These are phyloP conservation scores for Podospora didyma DNA, from an alignment of 495 filamentous ascomycete species.

Conservation along the genomic window DNA sequence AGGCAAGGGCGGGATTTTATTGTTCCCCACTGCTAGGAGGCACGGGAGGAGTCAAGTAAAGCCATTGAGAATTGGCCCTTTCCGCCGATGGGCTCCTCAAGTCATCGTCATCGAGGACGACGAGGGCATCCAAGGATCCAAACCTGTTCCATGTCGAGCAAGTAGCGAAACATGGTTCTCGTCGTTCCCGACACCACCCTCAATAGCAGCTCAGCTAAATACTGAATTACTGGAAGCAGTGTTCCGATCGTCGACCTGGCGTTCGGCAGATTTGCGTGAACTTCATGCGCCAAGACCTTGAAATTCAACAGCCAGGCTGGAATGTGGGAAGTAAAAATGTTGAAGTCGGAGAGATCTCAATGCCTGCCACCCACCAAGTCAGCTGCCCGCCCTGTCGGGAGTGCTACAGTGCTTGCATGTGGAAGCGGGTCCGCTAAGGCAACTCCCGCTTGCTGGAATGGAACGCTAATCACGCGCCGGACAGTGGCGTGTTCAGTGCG, in stretches of 20 bases:
- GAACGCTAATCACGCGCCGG: not conserved
- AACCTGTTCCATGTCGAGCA: not conserved
- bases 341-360: not conserved
- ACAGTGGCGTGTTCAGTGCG: no score
- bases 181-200: not conserved
- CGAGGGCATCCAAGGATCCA: not conserved
- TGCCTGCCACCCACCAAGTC: not conserved
- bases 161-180: not conserved
- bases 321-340: not conserved
- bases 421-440: not conserved
- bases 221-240: not conserved
- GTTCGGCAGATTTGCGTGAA: slow-evolving; percentile 1
- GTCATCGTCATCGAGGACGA: not conserved
- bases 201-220: not conserved
- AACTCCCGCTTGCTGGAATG: not conserved
- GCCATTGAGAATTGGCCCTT: not conserved
- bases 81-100: not conserved
- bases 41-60: not conserved
- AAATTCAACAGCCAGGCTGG: not conserved
- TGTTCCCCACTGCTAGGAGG: not conserved
- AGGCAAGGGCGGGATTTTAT: slow-evolving; percentile 7
- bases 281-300: slow-evolving; percentile 3
- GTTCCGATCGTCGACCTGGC: slow-evolving; percentile 1
- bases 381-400: not conserved
- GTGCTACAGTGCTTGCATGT: not conserved